Conservation (phyloP, 495 filamentous ascomycete genomes). For the Aspergillus leporis region DNA sequence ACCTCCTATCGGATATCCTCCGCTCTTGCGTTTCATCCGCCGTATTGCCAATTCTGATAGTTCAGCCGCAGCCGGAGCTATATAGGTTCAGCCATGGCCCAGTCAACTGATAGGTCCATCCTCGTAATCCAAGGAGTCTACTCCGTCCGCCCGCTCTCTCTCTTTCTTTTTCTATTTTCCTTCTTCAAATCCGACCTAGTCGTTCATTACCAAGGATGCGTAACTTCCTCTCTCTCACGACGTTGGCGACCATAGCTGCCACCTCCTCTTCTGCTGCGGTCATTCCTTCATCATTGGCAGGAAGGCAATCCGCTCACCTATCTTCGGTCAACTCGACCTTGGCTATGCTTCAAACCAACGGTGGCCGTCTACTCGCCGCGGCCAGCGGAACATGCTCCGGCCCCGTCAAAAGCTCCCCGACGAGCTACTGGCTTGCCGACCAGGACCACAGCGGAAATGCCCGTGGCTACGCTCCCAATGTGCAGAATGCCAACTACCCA, state of each 20-base stretch:
- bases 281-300: conserved; percentile 5
- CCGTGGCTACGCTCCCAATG: conserved; percentile 41
- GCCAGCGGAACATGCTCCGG: conserved; percentile 15
- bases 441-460: conserved; percentile 33
- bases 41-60: no score
- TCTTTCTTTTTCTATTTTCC: neutral
- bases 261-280: conserved; percentile 5
- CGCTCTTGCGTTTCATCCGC: no score
- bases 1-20: no score
- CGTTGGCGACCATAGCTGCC: neutral
- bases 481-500: conserved; percentile 41
- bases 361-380: neutral
- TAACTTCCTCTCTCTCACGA: conserved; percentile 1
- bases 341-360: neutral
- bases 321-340: no score
- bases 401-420: conserved; percentile 7
- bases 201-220: conserved; percentile 6
- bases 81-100: no score
- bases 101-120: neutral
- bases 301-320: neutral
- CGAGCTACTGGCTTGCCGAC: conserved; percentile 36
- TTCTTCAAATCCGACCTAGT: neutral
- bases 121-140: neutral
- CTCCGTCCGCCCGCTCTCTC: neutral
- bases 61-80: no score